A percentile compares a stretch with the other conserved stretches of the same genome.
Evolutionary conservation across 2,329 filamentous ascomycete species (phyloP).

Genomic region (Berkeleyomyces basicola): DNA sequence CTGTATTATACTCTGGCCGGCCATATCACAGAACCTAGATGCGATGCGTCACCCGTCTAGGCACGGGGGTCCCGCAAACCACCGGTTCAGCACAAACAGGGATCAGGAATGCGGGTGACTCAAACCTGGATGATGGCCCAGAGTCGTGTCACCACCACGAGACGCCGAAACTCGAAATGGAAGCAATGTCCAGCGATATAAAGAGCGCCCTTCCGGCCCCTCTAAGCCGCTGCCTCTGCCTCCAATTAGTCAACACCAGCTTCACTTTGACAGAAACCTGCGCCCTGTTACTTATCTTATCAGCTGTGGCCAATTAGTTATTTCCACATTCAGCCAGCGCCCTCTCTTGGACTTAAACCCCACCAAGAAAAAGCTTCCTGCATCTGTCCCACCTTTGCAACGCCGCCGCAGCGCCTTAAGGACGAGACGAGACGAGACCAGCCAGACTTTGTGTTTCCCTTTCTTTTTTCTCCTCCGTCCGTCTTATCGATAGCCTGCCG

Average conservation of each 20-base stretch:
- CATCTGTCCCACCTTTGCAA: not conserved
- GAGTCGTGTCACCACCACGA: not conserved
- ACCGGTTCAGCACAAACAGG: slow-evolving; percentile 2
- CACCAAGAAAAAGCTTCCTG: slow-evolving; percentile 5
- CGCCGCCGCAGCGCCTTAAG: slow-evolving; percentile 2
- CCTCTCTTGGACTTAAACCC: not conserved
- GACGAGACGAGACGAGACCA: not conserved
- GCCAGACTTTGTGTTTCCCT: not conserved
- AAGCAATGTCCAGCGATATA: no score
- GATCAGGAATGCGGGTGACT: slow-evolving; percentile 12
- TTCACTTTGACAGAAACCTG: not conserved
- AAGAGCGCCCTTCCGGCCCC: not conserved
- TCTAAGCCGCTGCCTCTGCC: not conserved
- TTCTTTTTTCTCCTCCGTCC: not conserved
- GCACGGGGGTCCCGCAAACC: not conserved
- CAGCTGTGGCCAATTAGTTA: slow-evolving; percentile 8
- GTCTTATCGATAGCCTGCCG: not conserved
- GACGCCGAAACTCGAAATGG: not conserved
- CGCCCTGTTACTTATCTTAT: slow-evolving; percentile 10
- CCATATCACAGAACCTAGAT: not conserved
- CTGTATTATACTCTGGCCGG: not conserved
- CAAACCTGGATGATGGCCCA: slow-evolving; percentile 2
- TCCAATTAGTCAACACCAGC: no score
- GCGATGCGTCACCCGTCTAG: not conserved
- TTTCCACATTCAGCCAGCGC: slow-evolving; percentile 1